Evolutionary conservation across 1,284 basidiomycete species (phyloP), one percentile per base, ranked within the genome.

Genomic region (Puccinia coronata): DNA sequence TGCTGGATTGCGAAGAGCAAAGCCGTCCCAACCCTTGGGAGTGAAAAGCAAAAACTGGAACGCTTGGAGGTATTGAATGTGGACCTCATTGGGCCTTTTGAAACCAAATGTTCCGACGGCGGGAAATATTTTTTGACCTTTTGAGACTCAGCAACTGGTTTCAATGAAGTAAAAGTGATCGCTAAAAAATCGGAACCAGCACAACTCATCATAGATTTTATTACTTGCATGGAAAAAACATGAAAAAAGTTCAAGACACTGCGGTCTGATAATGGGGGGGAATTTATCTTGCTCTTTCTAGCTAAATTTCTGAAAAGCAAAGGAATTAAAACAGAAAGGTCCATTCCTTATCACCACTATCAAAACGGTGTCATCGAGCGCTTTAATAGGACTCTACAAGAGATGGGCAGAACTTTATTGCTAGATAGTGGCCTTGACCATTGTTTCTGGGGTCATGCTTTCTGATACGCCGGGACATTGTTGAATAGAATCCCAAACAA

Each of bases 341-440:
- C 36, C 8, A 8, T 76, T 4, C 34, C 74, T 1, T 71, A 79
- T 20, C 53, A 79, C 25, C 51, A 63, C 5, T 51, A 70, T 11
- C 77, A 79, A 47, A 79, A 79, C 34, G 41, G 77, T 11, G 63
- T 43, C 20, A 43, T 55, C 12, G 51, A 78, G 36, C 23, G 76
- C n/a, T 57, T 43, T 9, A 78, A 78, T 34, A 3, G 65, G 23
- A 69, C 67, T 1, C 23, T 79, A 9, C 31, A 34, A 20, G 75
- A 77, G 2, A 69, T 55, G 23, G 75, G 61, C 20, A 0, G 61
- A 20, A 77, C 59, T 6, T 20, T 77, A 9, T 39, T 77, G 23
- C 12, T 36, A 8, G 31, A 43, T 28, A 51, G 43, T 18, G 34
- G 53, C 6, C 39, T 79, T 1, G 14, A 25, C 9, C 55, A 79